Evolutionary conservation across 2,329 filamentous ascomycete species (phyloP), one percentile per base, ranked within the genome.

Genomic region (Colletotrichum coccodes): DNA sequence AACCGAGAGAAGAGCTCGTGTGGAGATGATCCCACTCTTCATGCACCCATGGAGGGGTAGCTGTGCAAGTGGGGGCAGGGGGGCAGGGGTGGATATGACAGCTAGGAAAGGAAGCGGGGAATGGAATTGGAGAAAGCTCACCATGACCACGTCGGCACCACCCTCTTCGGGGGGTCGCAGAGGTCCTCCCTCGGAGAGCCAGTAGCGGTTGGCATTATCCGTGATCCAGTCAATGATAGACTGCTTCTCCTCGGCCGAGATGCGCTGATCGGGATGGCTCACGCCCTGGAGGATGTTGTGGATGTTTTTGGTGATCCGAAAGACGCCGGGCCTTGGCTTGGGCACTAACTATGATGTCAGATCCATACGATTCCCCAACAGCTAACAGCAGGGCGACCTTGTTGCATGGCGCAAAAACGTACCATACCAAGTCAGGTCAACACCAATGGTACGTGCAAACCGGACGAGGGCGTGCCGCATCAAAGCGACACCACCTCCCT

Each of bases 241-340:
- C 1, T 82, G 77, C 73, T 90, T 89, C 65, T 93, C 88, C 2
- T 91, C 86, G 1, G 83, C 73, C 0, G 85, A 88, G 36, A 95
- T 84, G n/a, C 89, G 86, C 72, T 93, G 87, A 3, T 88, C 86
- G 0, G 89, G 87, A 30, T 86, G 83, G 46, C 90, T 89, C 47
- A 95, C 93, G 9, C 93, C 93, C 80, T 96, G 93, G 3, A 96
- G 88, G 71, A 95, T 95, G 79, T 96, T 96, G 87, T 96, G 93
- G 73, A 94, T 92, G 72, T 92, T 94, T 81, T 96, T 96, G 72
- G 93, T 96, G 79, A 94, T 91, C 58, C 92, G 87, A 79, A 96
- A 96, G 12, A 95, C 90, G 18, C 92, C 90, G 3, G 92, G 92
- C 58, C 91, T 90, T 26, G 93, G 92, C 77, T 94, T 94, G 7